These are phyloP conservation scores for Apiotrichum gamsii DNA, from an alignment of 1,284 basidiomycete genomes.

Conservation along the genomic window DNA sequence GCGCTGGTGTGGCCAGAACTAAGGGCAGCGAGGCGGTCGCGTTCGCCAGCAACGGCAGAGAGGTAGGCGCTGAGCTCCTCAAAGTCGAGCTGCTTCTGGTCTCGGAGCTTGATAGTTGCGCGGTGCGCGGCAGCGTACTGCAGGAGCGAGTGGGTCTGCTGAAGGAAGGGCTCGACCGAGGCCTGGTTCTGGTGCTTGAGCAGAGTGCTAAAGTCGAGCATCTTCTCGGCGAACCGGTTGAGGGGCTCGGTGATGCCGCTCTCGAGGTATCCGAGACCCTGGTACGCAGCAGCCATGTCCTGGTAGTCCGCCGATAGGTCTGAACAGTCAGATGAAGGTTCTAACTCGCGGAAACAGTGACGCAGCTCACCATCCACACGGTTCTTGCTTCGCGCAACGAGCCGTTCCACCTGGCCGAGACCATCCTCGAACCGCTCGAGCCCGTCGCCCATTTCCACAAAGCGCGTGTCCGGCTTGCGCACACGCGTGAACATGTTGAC, in stretches of 20 bases:
- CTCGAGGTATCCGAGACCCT: conserved; percentile 94
- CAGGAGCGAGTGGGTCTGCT: conserved; percentile 80
- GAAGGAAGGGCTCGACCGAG: conserved; percentile 77
- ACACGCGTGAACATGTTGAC: conserved; percentile 86
- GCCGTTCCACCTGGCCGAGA: conserved; percentile 67
- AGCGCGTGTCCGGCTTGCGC: conserved; percentile 92
- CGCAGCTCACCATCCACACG: conserved; percentile 68
- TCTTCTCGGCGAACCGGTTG: conserved; percentile 90
- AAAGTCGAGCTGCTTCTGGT: conserved; percentile 98
- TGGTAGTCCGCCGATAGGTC: conserved; percentile 95
- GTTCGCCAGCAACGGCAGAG: conserved; percentile 79
- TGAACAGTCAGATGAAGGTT: conserved; percentile 45
- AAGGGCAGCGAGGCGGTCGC: conserved; percentile 81
- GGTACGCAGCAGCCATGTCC: conserved; percentile 88
- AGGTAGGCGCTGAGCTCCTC: conserved; percentile 96
- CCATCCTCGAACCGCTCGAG: conserved; percentile 96
- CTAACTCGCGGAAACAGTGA: conserved; percentile 46
- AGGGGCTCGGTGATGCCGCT: conserved; percentile 95
- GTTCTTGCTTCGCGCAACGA: conserved; percentile 66
- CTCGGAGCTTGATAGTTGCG: conserved; percentile 83
- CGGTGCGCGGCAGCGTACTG: conserved; percentile 85
- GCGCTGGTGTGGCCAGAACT: conserved; percentile 54
- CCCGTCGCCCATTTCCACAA: conserved; percentile 79
- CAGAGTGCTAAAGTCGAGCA: conserved; percentile 83
- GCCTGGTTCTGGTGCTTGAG: conserved; percentile 82